phyloP scores from a whole-genome alignment of 768 basidiomycete genomes.

The Tephrocybe rancida region DNA sequence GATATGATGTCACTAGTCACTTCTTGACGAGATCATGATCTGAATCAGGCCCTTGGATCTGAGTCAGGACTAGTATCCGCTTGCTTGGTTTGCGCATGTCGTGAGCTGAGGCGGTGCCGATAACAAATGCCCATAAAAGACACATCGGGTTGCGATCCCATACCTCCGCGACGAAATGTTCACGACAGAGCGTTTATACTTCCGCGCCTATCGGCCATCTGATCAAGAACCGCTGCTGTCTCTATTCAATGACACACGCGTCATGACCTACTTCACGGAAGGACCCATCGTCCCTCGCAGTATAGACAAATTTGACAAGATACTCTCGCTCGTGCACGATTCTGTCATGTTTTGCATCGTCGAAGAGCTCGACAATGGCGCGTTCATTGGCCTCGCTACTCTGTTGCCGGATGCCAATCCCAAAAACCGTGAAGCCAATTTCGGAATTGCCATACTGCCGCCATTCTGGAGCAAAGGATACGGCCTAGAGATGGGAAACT shows the following conservation, averaged over 20 bases:
- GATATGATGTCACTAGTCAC: no score
- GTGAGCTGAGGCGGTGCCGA: no score
- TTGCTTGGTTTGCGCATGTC: no score
- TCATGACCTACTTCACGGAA: constrained; percentile 18
- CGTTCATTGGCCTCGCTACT: constrained; percentile 13
- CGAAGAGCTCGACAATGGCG: constrained; percentile 9
- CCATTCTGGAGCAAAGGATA: constrained; percentile 43
- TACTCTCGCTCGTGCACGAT: constrained; percentile 3
- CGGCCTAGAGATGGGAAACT: constrained; percentile 41
- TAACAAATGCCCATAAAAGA: no score
- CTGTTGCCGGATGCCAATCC: constrained; percentile 6
- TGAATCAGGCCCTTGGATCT: no score
- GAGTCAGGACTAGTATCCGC: no score
- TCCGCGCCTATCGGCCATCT: constrained; percentile 31
- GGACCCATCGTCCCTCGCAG: constrained; percentile 12
- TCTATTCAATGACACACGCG: constrained; percentile 31
- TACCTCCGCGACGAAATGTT: constrained; percentile 16
- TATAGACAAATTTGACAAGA: constrained; percentile 5
- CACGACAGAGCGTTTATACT: constrained; percentile 32
- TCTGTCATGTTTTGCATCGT: constrained; percentile 18
- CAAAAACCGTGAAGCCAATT: constrained; percentile 17
- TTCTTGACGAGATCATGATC: no score
- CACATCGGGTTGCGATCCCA: not conserved
- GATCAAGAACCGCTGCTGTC: constrained; percentile 30
- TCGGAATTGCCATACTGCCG: constrained; percentile 11